phyloP scores from a whole-genome alignment of 306 rosid species.

The Comarum palustre region DNA sequence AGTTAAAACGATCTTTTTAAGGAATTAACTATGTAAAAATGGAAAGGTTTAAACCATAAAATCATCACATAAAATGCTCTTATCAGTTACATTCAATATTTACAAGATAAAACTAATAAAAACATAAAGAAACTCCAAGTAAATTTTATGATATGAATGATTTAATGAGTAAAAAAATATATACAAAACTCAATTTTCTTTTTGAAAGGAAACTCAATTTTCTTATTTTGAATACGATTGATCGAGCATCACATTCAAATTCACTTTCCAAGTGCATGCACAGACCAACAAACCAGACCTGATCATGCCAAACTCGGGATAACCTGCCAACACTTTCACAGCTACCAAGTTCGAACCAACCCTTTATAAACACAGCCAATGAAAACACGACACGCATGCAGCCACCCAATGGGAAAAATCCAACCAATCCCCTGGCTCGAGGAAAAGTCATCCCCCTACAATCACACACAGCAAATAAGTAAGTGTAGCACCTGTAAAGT shows the following conservation, averaged over 20 bases:
- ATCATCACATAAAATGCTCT: too few relatives aligned
- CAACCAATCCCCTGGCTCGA: slow-evolving; percentile 21
- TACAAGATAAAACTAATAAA: too few relatives aligned
- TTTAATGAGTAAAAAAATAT: too few relatives aligned
- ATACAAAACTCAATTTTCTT: too few relatives aligned
- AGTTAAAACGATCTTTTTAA: too few relatives aligned
- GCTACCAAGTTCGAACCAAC: slow-evolving; percentile 2
- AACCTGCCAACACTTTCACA: slow-evolving; percentile 15
- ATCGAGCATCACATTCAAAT: not conserved
- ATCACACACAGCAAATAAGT: not conserved
- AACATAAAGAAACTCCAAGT: too few relatives aligned
- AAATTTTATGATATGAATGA: too few relatives aligned
- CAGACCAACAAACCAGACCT: slow-evolving; percentile 18
- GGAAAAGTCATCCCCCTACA: not conserved
- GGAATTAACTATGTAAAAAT: too few relatives aligned
- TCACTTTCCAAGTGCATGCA: slow-evolving; percentile 15
- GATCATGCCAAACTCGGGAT: not conserved
- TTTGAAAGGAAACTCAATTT: too few relatives aligned
- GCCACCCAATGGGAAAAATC: not conserved
- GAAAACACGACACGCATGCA: not conserved
- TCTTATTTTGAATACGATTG: too few relatives aligned
- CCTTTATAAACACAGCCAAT: not conserved
- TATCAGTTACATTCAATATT: too few relatives aligned
- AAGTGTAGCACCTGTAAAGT: not conserved
- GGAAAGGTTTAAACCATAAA: too few relatives aligned